phyloP scores from a whole-genome alignment of 345 rosid species.

The Odontarrhena argentea region DNA sequence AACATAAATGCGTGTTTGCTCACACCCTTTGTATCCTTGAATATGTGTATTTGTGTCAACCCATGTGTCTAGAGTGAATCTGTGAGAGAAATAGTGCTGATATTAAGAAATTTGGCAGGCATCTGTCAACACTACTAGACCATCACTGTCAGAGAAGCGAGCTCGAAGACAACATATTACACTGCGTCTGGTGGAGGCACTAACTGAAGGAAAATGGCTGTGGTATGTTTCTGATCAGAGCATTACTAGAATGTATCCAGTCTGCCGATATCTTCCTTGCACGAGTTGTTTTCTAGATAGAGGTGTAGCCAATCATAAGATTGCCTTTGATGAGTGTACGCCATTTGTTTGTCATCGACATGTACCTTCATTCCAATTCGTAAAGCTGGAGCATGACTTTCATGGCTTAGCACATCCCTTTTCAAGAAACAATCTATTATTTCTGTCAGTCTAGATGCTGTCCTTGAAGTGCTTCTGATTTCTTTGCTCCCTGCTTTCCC shows the following conservation, averaged over 20 bases:
- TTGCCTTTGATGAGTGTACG: slow-evolving; percentile 21
- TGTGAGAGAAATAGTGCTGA: slow-evolving; percentile 28
- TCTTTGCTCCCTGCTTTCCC: slow-evolving; percentile 8
- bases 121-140: slow-evolving; percentile 51
- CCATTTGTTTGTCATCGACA: slow-evolving; percentile 24
- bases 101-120: slow-evolving; percentile 49
- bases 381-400: slow-evolving; percentile 12
- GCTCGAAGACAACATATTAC: slow-evolving; percentile 62
- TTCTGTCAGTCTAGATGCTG: slow-evolving; percentile 29
- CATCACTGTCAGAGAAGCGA: slow-evolving; percentile 61
- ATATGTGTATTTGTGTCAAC: slow-evolving; percentile 14
- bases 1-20: slow-evolving; percentile 22
- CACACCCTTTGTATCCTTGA: slow-evolving; percentile 22
- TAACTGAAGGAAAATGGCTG: slow-evolving; percentile 80
- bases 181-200: slow-evolving; percentile 68
- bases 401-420: slow-evolving; percentile 16
- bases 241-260: slow-evolving; percentile 13
- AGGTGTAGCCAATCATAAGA: slow-evolving; percentile 21
- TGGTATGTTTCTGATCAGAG: slow-evolving; percentile 57
- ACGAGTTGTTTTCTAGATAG: slow-evolving; percentile 19
- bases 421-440: slow-evolving; percentile 14
- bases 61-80: slow-evolving; percentile 19
- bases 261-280: slow-evolving; percentile 10
- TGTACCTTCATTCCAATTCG: slow-evolving; percentile 11
- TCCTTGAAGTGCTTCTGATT: slow-evolving; percentile 11